Evolutionary conservation across 148 eudicot genomes (phyloP), one percentile per base, ranked within the genome.

Genomic region (Euryodendron excelsum): DNA sequence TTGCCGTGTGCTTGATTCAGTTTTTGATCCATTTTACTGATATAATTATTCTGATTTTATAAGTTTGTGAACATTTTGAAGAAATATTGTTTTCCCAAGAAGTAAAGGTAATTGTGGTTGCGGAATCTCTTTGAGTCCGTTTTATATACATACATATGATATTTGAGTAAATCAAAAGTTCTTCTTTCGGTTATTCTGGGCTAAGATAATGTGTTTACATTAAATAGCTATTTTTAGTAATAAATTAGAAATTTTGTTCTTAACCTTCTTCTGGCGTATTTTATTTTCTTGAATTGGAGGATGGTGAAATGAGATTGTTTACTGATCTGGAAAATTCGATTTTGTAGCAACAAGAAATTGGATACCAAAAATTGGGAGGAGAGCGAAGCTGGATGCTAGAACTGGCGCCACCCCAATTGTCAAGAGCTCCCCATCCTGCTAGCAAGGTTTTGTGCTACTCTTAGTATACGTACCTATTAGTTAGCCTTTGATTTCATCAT

Each of bases 291-390:
- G 34, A 20, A 31, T 41, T 71, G 4, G 71, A 4, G 61, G 60
- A 9, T 5, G 76, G 13, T 41, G 41, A 52, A 56, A 33, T 23
- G 55, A 37, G 75, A 50, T 47, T 65, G 18, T 67, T 67, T 50
- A 2, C 60, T 81, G 36, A 78, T 71, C 37, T 76, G 47, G 74
- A 80, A 36, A 78, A 53, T 78, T 79, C 66, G 3, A 65, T 64
- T 72, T 82, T 83, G 84, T 85, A 90, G 93, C 90, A 89, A 80
- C 91, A 85, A 81, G 97, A 95, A 84, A 79, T 84, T 62, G 86
- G 82, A n/a, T n/a, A n/a, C n/a, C n/a, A n/a, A 55, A 89, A 80
- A 74, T 66, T 90, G 73, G 80, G 89, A 75, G 86, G 80, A 73
- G 93, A 90, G 80, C 79, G 69, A 79, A 84, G 84, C 77, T 73